phyloP scores from a whole-genome alignment of 306 rosid genomes.

The Ziziphus jujuba region DNA sequence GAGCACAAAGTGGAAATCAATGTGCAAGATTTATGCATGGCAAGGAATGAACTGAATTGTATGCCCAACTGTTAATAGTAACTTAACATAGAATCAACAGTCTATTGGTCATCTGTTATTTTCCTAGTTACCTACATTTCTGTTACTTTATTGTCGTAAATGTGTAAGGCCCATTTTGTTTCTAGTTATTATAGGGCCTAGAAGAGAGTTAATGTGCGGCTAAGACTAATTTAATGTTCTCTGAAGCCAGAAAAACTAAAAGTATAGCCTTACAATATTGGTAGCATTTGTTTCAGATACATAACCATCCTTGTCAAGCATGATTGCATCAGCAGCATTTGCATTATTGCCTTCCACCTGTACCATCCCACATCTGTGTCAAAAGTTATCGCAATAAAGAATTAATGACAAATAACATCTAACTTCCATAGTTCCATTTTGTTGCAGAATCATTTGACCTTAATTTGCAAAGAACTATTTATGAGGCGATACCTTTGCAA shows the following conservation, averaged over 20 bases:
- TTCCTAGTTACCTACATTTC: no score
- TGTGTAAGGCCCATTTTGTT: no score
- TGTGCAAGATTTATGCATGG: neutral
- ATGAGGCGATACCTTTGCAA: conserved; percentile 66
- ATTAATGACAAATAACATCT: neutral
- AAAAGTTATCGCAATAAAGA: conserved; percentile 10
- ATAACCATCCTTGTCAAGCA: conserved; percentile 87
- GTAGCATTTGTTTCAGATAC: conserved; percentile 90
- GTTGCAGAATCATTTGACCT: neutral
- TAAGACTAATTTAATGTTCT: neutral
- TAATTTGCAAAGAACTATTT: no score
- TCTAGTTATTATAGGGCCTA: no score
- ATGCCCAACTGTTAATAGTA: no score
- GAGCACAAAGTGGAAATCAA: neutral
- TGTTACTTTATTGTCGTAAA: no score
- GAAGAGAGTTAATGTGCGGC: no score
- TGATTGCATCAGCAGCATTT: conserved; percentile 77
- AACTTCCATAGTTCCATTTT: neutral
- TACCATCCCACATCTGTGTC: conserved; percentile 24
- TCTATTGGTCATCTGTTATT: no score
- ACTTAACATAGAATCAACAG: no score
- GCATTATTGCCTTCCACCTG: conserved; percentile 92
- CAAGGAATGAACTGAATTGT: neutral
- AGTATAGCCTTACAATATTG: conserved; percentile 59
- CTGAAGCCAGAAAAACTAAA: conserved; percentile 15